Percentiles rank a stretch among this genome's conserved stretches.
Conservation (phyloP, 768 basidiomycete genomes). For the Lactifluus echinatus region DNA sequence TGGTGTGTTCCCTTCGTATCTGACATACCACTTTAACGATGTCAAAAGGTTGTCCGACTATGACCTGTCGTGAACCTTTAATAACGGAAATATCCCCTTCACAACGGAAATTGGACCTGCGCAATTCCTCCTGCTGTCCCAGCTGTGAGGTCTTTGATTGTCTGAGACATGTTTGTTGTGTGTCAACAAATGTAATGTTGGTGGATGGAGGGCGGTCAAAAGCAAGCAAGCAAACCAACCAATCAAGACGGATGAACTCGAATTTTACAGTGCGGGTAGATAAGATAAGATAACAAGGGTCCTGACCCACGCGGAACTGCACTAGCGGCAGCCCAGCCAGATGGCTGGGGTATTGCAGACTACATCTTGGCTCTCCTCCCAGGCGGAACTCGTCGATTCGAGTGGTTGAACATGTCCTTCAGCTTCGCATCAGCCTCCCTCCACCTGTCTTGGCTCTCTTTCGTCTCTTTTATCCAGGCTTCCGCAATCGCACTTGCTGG, state of each 20-base stretch:
- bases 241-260: constrained; percentile 11
- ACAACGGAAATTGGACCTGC: constrained; percentile 43
- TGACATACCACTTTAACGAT: constrained; percentile 89
- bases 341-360: constrained; percentile 10
- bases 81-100: background rate
- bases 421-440: constrained; percentile 42
- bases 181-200: too few relatives aligned
- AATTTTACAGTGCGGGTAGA: constrained; percentile 20
- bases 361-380: constrained; percentile 21
- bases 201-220: too few relatives aligned
- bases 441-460: constrained; percentile 54
- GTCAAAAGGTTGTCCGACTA: constrained; percentile 93
- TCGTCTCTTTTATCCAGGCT: constrained; percentile 57
- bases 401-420: constrained; percentile 37
- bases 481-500: constrained; percentile 59
- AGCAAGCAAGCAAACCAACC: constrained; percentile 17
- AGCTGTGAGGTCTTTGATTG: constrained; percentile 79
- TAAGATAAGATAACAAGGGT: constrained; percentile 26
- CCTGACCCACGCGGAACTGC: background rate
- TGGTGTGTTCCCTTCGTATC: constrained; percentile 4
- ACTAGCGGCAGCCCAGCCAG: constrained; percentile 2
- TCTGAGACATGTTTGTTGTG: constrained; percentile 38
- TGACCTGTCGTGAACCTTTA: constrained; percentile 41
- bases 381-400: constrained; percentile 38
- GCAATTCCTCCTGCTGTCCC: constrained; percentile 89